These are phyloP conservation scores for Pseudocercospora cruenta DNA, from an alignment of 2,329 filamentous ascomycete species.

Conservation along the genomic window DNA sequence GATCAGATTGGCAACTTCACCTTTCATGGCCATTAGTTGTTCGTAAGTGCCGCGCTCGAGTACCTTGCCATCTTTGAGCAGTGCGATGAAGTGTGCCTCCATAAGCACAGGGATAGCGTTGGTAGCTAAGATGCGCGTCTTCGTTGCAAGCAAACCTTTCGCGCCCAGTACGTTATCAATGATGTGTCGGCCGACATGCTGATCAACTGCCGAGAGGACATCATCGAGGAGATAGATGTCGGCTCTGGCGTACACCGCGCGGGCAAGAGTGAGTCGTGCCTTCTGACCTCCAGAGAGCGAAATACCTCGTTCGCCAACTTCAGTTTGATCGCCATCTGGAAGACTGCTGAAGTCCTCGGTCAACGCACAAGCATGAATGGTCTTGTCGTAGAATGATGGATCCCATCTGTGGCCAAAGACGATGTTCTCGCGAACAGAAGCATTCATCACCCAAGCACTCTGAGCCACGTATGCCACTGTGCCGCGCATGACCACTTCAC, in stretches of 20 bases:
- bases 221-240: slow-evolving; percentile 96
- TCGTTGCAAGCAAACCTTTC: slow-evolving; percentile 77
- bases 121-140: slow-evolving; percentile 90
- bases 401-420: slow-evolving; percentile 95
- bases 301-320: slow-evolving; percentile 95
- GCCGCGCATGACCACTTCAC: slow-evolving; percentile 80
- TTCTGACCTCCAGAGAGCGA: slow-evolving; percentile 96
- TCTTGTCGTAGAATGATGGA: slow-evolving; percentile 89
- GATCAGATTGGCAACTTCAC: slow-evolving; percentile 82
- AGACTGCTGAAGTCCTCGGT: slow-evolving; percentile 88
- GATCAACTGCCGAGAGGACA: slow-evolving; percentile 94
- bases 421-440: slow-evolving; percentile 95
- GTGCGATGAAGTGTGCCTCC: slow-evolving; percentile 84
- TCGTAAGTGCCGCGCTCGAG: slow-evolving; percentile 87
- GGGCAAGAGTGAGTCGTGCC: slow-evolving; percentile 85
- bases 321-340: slow-evolving; percentile 93
- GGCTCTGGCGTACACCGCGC: slow-evolving; percentile 94
- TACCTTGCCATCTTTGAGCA: slow-evolving; percentile 81
- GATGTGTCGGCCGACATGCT: slow-evolving; percentile 91
- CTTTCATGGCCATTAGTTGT: slow-evolving; percentile 91
- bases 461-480: slow-evolving; percentile 90
- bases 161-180: slow-evolving; percentile 92
- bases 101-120: slow-evolving; percentile 91
- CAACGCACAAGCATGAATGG: slow-evolving; percentile 87
- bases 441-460: slow-evolving; percentile 95